phyloP scores from a whole-genome alignment of 768 basidiomycete genomes.

The Hypholoma sublateritium region DNA sequence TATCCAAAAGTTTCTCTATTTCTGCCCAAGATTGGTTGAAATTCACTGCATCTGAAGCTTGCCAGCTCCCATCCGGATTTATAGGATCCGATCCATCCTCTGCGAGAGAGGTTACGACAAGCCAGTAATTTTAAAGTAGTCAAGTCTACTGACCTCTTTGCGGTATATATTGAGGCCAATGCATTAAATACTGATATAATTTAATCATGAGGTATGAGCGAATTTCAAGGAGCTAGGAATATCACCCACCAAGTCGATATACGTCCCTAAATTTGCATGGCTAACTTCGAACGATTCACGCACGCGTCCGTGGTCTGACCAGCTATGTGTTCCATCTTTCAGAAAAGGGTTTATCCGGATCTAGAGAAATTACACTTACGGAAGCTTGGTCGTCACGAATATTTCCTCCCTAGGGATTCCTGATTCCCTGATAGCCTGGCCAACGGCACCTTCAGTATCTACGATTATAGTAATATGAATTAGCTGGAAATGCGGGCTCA shows the following conservation, averaged over 20 bases:
- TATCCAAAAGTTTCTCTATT: slow-evolving; percentile 48
- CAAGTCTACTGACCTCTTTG: slow-evolving; percentile 26
- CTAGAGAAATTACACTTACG: slow-evolving; percentile 30
- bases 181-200: slow-evolving; percentile 51
- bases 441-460: slow-evolving; percentile 41
- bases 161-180: slow-evolving; percentile 44
- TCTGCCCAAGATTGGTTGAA: slow-evolving; percentile 50
- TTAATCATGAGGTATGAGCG: background rate
- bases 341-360: background rate
- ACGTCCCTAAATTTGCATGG: slow-evolving; percentile 38
- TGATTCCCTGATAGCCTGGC: slow-evolving; percentile 43
- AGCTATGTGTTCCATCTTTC: slow-evolving; percentile 17
- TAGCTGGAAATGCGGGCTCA: background rate
- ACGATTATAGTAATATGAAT: background rate
- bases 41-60: slow-evolving; percentile 27
- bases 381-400: slow-evolving; percentile 51
- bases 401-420: slow-evolving; percentile 48
- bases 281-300: slow-evolving; percentile 41
- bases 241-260: slow-evolving; percentile 44
- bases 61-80: slow-evolving; percentile 34
- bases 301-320: slow-evolving; percentile 38
- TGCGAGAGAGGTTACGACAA: background rate
- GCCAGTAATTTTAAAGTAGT: background rate
- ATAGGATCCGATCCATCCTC: slow-evolving; percentile 18
- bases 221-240: background rate